Base-by-base conservation (phyloP, 345 rosid species). In the Melastoma malabathricum region DNA sequence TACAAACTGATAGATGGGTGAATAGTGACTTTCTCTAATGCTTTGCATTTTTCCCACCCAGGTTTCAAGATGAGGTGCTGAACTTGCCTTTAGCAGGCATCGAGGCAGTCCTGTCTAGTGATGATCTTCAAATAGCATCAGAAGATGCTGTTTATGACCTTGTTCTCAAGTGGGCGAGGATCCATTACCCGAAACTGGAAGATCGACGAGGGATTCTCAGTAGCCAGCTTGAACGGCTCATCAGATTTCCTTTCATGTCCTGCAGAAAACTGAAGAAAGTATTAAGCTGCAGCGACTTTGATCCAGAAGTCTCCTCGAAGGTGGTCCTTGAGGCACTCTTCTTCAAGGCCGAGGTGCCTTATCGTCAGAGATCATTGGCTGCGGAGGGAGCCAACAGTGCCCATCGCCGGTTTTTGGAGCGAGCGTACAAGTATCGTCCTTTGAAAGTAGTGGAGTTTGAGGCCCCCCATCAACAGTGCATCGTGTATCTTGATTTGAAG, bases 161-260 rank as follows among this genome's bases (percentile, higher is more conserved):
- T 56, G 80, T 75, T 52, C 75, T 83, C 60, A 75, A 66, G 67
- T 86, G 96, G 98, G 72, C 78, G 14, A 72, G 79, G 48, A 52
- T 53, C 10, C 83, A 86, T 62, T 83, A 78, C 69, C 72, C 82
- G 2, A 83, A 66, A 68, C 10, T 66, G 43, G 82, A 83, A 62
- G 94, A 81, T 46, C 73, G 96, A 8, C 70, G 75, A 56, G 82
- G 65, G 48, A 44, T 83, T 22, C 73, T 86, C 8, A 77, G 59
- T 18, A 59, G 79, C 10, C 73, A 68, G 41, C 86, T 89, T 44
- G 82, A 76, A 45, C 66, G 67, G 43, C 67, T 71, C 39, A 73
- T 86, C 51, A 94, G 86, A 64, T 90, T 83, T 64, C 86, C 96
- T 52, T 73, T 63, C 71, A 83, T 86, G 94, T 75, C 86, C 16